Percentiles rank a stretch among this genome's conserved stretches.
phyloP scores from a whole-genome alignment of 75 land plant genomes.

The Isoetes taiwanensis region DNA sequence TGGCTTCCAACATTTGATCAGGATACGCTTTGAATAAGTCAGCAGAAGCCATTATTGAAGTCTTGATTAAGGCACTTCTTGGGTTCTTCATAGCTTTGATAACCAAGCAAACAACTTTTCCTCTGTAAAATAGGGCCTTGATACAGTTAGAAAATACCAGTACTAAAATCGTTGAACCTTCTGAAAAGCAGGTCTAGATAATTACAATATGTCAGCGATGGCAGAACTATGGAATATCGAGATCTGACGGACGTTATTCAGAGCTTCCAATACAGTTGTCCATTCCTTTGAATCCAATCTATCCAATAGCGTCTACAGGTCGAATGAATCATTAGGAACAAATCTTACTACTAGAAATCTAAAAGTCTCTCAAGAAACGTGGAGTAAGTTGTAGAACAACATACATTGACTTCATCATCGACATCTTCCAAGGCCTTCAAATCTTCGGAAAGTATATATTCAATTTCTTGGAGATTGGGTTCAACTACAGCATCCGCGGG shows the following conservation, averaged over 20 bases:
- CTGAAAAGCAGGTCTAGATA: constrained; percentile 6
- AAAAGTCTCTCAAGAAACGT: neutral
- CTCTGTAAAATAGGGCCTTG: constrained; percentile 15
- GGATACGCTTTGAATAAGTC: constrained; percentile 44
- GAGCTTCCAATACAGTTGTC: constrained; percentile 40
- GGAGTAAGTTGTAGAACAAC: neutral
- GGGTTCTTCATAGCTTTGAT: constrained; percentile 70
- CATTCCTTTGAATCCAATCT: constrained; percentile 56
- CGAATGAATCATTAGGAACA: neutral
- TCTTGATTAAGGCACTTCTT: constrained; percentile 58
- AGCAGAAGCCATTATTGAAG: constrained; percentile 51
- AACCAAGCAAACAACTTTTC: constrained; percentile 28
- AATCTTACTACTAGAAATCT: neutral
- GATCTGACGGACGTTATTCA: constrained; percentile 42
- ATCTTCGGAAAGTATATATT: constrained; percentile 41
- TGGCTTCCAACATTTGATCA: constrained; percentile 27
- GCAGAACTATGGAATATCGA: constrained; percentile 35
- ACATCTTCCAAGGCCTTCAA: constrained; percentile 41
- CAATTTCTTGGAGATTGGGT: constrained; percentile 10
- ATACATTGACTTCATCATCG: constrained; percentile 9
- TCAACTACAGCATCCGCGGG: neutral
- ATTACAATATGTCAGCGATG: constrained; percentile 40
- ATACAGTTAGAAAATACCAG: neutral
- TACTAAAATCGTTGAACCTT: neutral
- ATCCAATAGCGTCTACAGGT: constrained; percentile 28